phyloP scores from a whole-genome alignment of 192 early-diverging fungal species.

The Coemansia aciculifera region DNA sequence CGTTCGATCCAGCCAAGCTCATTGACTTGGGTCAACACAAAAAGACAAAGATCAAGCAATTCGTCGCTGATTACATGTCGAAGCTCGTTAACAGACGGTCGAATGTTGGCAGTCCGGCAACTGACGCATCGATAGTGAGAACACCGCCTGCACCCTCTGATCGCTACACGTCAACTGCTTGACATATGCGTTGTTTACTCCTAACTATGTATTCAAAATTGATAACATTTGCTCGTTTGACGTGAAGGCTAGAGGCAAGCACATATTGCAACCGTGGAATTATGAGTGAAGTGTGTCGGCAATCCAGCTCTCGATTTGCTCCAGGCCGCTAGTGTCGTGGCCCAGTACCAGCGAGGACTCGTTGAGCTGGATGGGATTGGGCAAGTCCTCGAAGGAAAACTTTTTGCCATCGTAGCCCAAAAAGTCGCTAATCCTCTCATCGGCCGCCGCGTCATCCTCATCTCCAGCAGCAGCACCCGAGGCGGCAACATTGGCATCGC shows the following conservation, averaged over 20 bases:
- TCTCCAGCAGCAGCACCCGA: constrained; percentile 15
- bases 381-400: constrained; percentile 82
- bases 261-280: neutral
- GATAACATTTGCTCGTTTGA: neutral
- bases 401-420: constrained; percentile 78
- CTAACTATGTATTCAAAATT: constrained; percentile 3
- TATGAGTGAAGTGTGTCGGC: constrained; percentile 36
- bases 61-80: constrained; percentile 45
- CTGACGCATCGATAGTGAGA: neutral
- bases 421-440: constrained; percentile 65
- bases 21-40: constrained; percentile 50
- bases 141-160: constrained; percentile 9
- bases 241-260: neutral
- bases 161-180: neutral
- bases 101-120: constrained; percentile 2
- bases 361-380: constrained; percentile 67
- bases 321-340: constrained; percentile 58
- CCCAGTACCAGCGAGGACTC: constrained; percentile 58
- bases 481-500: constrained; percentile 2
- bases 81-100: constrained; percentile 26
- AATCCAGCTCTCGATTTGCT: constrained; percentile 66
- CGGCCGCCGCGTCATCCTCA: constrained; percentile 52
- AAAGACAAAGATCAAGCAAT: constrained; percentile 52
- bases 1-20: constrained; percentile 45
- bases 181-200: neutral